Evolutionary conservation across 192 early-diverging fungal species (phyloP), one percentile per base, ranked within the genome.

Genomic region (Coemansia sp.): DNA sequence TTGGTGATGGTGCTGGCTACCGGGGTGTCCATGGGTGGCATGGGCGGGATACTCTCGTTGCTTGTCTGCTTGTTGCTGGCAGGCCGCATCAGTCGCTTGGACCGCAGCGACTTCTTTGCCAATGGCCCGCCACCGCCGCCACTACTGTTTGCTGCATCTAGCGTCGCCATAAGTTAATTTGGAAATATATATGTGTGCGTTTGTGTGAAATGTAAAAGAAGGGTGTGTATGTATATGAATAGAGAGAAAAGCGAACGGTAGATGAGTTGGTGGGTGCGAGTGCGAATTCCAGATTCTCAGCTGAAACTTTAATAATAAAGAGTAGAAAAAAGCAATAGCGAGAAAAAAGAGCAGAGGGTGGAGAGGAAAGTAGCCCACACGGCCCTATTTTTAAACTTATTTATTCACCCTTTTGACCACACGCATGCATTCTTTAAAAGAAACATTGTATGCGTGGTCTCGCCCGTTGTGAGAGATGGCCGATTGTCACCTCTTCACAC

Each of bases 41-140:
- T 37, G 14, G 47, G 27, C 10, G 38, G 37, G 47, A 9, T 17
- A 13, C 47, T 22, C 38, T 43, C 50, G 30, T 37, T 24, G 52
- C 63, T 55, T 13, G 11, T 4, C n/a, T 50, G 48, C 47, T 23
- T 48, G 38, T 15, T 30, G 46, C 55, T 30, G 22, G 57, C 75
- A 11, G 75, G 75, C 1, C 75, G 75, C 75, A 78, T 78, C 15
- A 78, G 68, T 19, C 75, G 64, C 55, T 78, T 78, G 6, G 65
- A 71, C 40, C 75, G 61, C 22, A 71, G 69, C 30, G 69, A 78
- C 44, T 78, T 78, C 39, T 77, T 70, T n/a, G 38, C 59, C 19
- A 55, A 62, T 19, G 42, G 24, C 1, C 39, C 22, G 14, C 45
- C 45, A 22, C 22, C 38, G 56, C 44, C 37, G 53, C 14, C 23